Evolutionary conservation across 176 grass and related monocot species (phyloP).

Genomic region (Ensete ventricosum): DNA sequence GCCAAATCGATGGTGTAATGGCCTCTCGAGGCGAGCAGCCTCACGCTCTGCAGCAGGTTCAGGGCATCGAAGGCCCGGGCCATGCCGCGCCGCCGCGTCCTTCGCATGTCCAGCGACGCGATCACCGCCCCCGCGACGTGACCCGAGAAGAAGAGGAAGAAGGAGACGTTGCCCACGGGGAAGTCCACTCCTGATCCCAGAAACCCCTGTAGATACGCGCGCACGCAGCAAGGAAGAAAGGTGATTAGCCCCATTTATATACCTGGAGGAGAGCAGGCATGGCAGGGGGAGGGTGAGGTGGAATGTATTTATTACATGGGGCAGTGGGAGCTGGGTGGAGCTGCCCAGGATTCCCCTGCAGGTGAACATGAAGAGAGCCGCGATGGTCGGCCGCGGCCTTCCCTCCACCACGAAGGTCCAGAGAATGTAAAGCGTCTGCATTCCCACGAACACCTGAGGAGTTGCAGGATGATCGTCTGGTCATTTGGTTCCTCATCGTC

Average conservation of each 20-base stretch:
- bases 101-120: slow-evolving; percentile 77
- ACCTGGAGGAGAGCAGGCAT: no score
- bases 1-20: slow-evolving; percentile 97
- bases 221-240: no score
- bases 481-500: no score
- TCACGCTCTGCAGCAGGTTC: slow-evolving; percentile 55
- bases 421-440: slow-evolving; percentile 79
- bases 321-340: slow-evolving; percentile 78
- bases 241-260: no score
- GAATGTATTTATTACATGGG: slow-evolving; percentile 18
- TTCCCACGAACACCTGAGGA: slow-evolving; percentile 72
- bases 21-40: slow-evolving; percentile 82
- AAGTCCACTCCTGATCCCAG: slow-evolving; percentile 81
- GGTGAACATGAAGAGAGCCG: slow-evolving; percentile 87
- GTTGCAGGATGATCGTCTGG: not conserved
- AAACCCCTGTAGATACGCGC: slow-evolving; percentile 31
- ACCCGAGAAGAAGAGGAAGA: slow-evolving; percentile 96
- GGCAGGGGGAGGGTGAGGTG: no score
- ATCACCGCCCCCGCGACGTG: slow-evolving; percentile 79
- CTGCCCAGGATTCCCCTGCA: slow-evolving; percentile 69
- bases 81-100: slow-evolving; percentile 32
- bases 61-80: slow-evolving; percentile 61
- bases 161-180: slow-evolving; percentile 88
- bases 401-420: slow-evolving; percentile 72
- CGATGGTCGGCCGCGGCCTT: slow-evolving; percentile 57